Base-by-base conservation (phyloP, 1,284 basidiomycete genomes). In the Ganoderma resinaceum region DNA sequence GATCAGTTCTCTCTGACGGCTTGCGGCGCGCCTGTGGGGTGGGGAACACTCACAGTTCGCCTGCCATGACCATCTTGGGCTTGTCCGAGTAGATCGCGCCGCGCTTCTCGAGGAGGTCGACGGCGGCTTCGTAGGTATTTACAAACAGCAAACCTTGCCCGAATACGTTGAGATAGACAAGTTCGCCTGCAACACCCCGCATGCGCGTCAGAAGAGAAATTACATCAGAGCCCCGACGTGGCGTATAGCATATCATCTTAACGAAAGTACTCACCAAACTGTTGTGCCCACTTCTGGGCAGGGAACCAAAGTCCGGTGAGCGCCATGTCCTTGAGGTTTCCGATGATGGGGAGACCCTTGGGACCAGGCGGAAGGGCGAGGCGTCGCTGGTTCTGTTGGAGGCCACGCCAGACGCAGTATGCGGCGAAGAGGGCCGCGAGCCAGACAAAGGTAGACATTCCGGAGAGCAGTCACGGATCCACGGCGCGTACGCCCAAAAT, bases 11-110 rank as follows among this genome's bases (percentile, higher is more conserved):
- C 20, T 33, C 55, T 37, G 55, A 43, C 53, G 64, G 43, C 42
- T 66, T 62, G 61, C 20, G 58, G 65, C 65, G 67, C n/a, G 33
- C 43, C 57, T 49, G 46, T 11, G n/a, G 43, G 43, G 43, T 3
- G 31, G 57, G 65, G 42, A 49, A 23, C 31, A 77, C 80, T 61
- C 74, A 83, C 76, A 93, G 81, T 70, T 93, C 81, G 59, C 80
- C 80, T 57, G 82, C 82, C 91, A 93, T 93, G 64, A 89, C 81
- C 42, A 92, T 80, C 42, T 82, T 81, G 0, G 90, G 90, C 74
- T 90, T 91, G 78, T 93, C 91, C 26, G 90, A 88, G 77, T 93
- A 93, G 65, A 91, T 88, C 8, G 84, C 81, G 26, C 90, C 89
- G 38, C 87, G 86, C 75, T 87, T 90, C 70, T 92, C 91, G 70